Evolutionary conservation across 306 rosid genomes (phyloP), one percentile per base, ranked within the genome.

Genomic region (Amphicarpaea edgeworthii): DNA sequence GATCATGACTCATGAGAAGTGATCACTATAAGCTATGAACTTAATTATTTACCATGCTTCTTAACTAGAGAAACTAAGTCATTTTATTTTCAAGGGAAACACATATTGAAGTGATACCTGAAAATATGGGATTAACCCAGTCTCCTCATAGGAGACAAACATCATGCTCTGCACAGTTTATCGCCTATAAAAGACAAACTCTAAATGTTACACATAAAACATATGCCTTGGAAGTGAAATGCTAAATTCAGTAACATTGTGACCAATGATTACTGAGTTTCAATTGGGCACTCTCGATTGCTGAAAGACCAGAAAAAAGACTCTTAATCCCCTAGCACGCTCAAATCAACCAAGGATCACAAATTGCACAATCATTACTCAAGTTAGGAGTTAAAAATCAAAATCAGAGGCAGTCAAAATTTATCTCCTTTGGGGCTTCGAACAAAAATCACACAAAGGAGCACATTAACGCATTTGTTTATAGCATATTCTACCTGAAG

Each of bases 401-500:
- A 57, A 37, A 70, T 55, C 75, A 68, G 45, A 60, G 64, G 75
- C 79, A 66, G 58, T 15, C 1, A 71, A 72, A 60, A 68, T 74
- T 55, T 63, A 68, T 40, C 76, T 62, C 7, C 32, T 47, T 67
- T 62, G 43, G 66, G 66, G 64, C 79, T 64, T 76, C 70, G 62
- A 75, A 55, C 69, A 43, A 70, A 40, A 46, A 70, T 40, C 45
- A 66, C 34, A 51, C 77, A 6, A 26, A 30, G 37, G 51, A 68
- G 45, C 73, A 28, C 32, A 76, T 53, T 28, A 12, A 9, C 55
- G 53, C 67, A 42, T 19, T 43, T 28, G 19, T 50, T 80, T 12
- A 10, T 26, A 5, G 49, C 59, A 60, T 50, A 69, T 61, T 78
- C 75, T 84, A 94, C 98, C 96, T 92, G 81, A 94, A 94, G 82